Conservation (phyloP, 495 filamentous ascomycete genomes). For the Hypoxylon perforatum region DNA sequence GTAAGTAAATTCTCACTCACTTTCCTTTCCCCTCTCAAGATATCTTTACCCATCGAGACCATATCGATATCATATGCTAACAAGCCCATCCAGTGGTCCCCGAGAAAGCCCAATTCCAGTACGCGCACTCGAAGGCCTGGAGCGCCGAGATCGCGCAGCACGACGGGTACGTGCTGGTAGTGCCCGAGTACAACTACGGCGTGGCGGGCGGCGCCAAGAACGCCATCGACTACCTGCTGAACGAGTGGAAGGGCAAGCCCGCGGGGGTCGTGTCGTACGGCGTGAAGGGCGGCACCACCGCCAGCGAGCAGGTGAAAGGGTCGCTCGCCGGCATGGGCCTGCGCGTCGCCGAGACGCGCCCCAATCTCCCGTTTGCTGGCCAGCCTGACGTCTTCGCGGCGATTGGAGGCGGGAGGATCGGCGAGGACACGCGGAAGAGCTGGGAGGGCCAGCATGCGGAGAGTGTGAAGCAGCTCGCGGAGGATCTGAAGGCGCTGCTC, state of each 20-base stretch:
- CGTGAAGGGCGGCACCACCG: constrained; percentile 58
- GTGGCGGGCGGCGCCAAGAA: constrained; percentile 68
- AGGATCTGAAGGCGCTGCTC: constrained; percentile 47
- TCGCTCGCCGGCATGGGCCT: constrained; percentile 46
- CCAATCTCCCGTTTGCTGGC: constrained; percentile 44
- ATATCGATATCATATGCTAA: too few species aligned
- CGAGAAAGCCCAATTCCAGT: constrained; percentile 53
- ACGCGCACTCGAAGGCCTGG: constrained; percentile 63
- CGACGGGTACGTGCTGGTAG: constrained; percentile 68
- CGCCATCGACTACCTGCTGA: constrained; percentile 69
- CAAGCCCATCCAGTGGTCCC: constrained; percentile 48
- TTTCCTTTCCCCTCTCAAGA: not conserved
- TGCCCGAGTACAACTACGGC: constrained; percentile 57
- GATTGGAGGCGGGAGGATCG: constrained; percentile 45
- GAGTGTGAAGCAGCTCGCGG: constrained; percentile 43
- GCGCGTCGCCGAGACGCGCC: constrained; percentile 45
- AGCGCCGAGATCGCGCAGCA: constrained; percentile 57
- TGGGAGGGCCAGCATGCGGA: constrained; percentile 45
- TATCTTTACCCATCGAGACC: too few species aligned
- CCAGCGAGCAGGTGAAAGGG: constrained; percentile 51
- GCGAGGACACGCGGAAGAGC: constrained; percentile 33
- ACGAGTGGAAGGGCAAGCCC: constrained; percentile 71
- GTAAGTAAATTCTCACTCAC: constrained; percentile 25
- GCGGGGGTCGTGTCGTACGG: constrained; percentile 68
- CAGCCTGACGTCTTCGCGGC: constrained; percentile 42